Evolutionary conservation across 140 eudicot genomes (phyloP), one percentile per base, ranked within the genome.

Genomic region (Ambrosia hybrid): DNA sequence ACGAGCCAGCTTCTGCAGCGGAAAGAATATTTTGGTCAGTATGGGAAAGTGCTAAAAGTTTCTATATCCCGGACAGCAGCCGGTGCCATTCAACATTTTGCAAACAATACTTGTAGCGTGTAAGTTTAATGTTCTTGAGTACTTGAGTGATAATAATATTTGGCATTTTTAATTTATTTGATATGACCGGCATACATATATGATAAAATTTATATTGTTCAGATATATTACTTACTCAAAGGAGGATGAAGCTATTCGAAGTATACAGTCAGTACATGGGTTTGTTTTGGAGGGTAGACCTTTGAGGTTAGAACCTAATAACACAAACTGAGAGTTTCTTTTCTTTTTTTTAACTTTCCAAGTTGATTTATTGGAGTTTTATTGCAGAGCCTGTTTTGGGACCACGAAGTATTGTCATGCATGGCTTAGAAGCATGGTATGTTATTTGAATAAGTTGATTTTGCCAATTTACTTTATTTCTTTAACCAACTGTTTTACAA

Each of bases 71-170:
- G 99, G 36, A 95, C 99, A 30, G 85, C 97, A n/a, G 85, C 95
- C 72, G 99, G 99, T 45, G 77, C 96, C 51, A 85, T 95, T 68
- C 99, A 95, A 75, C 95, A 88, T 41, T 95, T 84, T 83, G 81
- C 96, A 78, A 91, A 95, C 80, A 95, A 76, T 80, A 95, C 99
- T 64, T 95, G 99, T 83, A 95, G 99, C 78, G 97, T 95, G 99
- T 95, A 86, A 83, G 99, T 86, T 80, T 36, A 62, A 14, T 52
- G 65, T 53, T 51, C 17, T 76, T 38, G 71, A 38, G 49, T 16
- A 59, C 21, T 57, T 13, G 10, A 5, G 26, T 30, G 34, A 30
- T 30, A 30, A 30, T 30, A 30, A 30, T 59, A 6, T 12, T 4
- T 37, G 6, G 12, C 59, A 9, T 57, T 51, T 46, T 58, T 34